phyloP scores from a whole-genome alignment of 2,329 filamentous ascomycete genomes.

The Nothomitra cinnamomea region DNA sequence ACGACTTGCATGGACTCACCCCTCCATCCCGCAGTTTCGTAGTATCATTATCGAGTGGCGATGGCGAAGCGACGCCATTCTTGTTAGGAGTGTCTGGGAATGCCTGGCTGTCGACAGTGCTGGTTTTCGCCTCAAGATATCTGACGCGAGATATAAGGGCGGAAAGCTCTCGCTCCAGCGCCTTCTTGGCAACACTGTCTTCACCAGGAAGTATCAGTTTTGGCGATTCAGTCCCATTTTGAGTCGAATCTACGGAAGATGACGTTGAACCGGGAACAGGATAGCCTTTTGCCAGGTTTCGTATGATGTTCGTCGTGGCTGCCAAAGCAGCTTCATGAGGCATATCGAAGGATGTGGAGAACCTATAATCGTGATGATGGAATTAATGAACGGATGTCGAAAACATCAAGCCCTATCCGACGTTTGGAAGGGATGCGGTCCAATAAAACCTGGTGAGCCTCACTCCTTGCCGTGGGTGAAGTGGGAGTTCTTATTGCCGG shows the following conservation, averaged over 20 bases:
- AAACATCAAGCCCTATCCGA: neutral
- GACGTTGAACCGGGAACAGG: slow-evolving; percentile 21
- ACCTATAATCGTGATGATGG: neutral
- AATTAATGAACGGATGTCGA: slow-evolving; percentile 1
- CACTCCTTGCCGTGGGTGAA: neutral
- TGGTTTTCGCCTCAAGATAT: slow-evolving; percentile 64
- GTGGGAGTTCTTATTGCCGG: neutral
- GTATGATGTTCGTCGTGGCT: slow-evolving; percentile 28
- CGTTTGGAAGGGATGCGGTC: neutral
- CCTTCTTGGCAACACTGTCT: slow-evolving; percentile 56
- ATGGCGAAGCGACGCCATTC: slow-evolving; percentile 35
- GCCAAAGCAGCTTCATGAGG: slow-evolving; percentile 27
- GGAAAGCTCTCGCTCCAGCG: slow-evolving; percentile 67
- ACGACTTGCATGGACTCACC: neutral
- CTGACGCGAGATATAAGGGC: slow-evolving; percentile 64
- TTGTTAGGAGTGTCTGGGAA: slow-evolving; percentile 76
- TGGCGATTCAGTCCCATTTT: slow-evolving; percentile 18
- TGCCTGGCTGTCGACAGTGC: slow-evolving; percentile 35
- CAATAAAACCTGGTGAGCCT: neutral
- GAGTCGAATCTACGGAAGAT: slow-evolving; percentile 17
- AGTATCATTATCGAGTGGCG: slow-evolving; percentile 42
- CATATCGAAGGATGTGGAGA: slow-evolving; percentile 1
- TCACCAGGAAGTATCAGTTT: slow-evolving; percentile 57
- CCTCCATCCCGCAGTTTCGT: slow-evolving; percentile 10
- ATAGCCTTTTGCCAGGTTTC: slow-evolving; percentile 26